Evolutionary conservation across 352 stramenopile species (phyloP).

Genomic region (Halophytophthora batemanensis): DNA sequence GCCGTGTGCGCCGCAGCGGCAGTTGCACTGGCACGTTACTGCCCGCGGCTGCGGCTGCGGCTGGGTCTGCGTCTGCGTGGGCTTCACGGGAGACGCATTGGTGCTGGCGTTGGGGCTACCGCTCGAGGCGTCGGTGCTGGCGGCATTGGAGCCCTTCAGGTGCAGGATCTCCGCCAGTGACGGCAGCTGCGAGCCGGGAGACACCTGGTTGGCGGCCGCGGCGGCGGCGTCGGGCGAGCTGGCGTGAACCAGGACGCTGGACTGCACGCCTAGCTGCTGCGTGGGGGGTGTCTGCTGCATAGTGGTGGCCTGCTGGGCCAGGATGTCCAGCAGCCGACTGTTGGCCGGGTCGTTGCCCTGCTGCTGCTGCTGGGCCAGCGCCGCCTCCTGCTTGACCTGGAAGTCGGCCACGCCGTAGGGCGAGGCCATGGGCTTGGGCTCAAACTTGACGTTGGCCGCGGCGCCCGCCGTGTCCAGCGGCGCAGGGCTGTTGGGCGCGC

Average conservation of each 20-base stretch:
- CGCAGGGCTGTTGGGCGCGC: background rate
- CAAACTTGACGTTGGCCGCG: conserved; percentile 26
- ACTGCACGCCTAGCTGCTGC: conserved; percentile 21
- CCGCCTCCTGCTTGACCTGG: conserved; percentile 38
- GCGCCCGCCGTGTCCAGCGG: conserved; percentile 22
- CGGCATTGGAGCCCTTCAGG: conserved; percentile 28
- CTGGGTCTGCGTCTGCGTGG: background rate
- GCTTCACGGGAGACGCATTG: background rate
- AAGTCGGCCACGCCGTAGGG: conserved; percentile 61
- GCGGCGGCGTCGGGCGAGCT: conserved; percentile 2
- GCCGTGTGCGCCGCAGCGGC: conserved; percentile 25
- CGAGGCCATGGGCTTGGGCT: conserved; percentile 39
- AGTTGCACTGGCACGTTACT: conserved; percentile 32
- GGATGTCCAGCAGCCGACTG: conserved; percentile 62
- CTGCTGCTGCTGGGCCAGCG: conserved; percentile 12
- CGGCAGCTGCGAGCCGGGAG: conserved; percentile 52
- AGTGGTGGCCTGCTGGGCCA: conserved; percentile 56
- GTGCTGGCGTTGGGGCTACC: background rate
- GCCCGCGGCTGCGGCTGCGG: conserved; percentile 2
- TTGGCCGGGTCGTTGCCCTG: conserved; percentile 15
- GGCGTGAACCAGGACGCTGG: conserved; percentile 5
- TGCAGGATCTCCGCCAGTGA: conserved; percentile 74
- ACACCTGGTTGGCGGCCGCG: conserved; percentile 19
- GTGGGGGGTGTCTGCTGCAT: conserved; percentile 28
- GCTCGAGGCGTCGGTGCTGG: background rate